Percentiles rank a stretch among this genome's conserved stretches.
These are phyloP conservation scores for Vitis vinifera DNA, from an alignment of 164 flowering plant genomes.

Conservation along the genomic window ASM3070453v1 NC_081805.1:248501-249000, in stretches of 20 bases:
- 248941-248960: slow-evolving; percentile 54
- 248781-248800: not conserved
- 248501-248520: no score
- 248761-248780: not conserved
- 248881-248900: not conserved
- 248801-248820: not conserved
- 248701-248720: not conserved
- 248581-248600: not conserved
- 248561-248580: no score
- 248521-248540: no score
- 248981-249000: slow-evolving; percentile 63
- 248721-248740: no score
- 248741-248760: not conserved
- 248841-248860: not conserved
- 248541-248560: no score
- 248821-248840: not conserved
- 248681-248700: not conserved
- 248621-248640: no score
- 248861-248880: not conserved
- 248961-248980: slow-evolving; percentile 40
- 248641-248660: no score
- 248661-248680: not conserved
- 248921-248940: slow-evolving; percentile 44
- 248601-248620: not conserved
- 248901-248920: slow-evolving; percentile 1